Evolutionary conservation across 139 green algal genomes (phyloP), one percentile per base, ranked within the genome.

Genomic region (Picochlorum sp.): DNA sequence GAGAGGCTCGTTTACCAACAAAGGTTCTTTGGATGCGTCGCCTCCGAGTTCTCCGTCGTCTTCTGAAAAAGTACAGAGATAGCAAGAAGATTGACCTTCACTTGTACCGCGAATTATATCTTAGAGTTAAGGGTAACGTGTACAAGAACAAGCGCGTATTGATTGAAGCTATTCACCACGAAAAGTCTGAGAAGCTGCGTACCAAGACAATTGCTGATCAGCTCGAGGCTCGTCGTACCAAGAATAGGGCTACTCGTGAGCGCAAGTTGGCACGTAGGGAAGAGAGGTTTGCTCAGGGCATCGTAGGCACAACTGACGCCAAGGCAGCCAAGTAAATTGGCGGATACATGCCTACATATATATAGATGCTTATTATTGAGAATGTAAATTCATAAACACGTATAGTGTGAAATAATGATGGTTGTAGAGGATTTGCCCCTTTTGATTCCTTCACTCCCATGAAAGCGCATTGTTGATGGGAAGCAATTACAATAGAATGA

Each of bases 111-210:
- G 81, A 95, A 53, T 82, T 98, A 13, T 55, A n/a, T 26, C 13
- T 66, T 55, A 81, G 90, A 80, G 83, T 93, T 29, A 99, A 99
- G 89, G 93, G 93, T 89, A 98, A 98, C 77, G 86, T 96, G 71
- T 99, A 88, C 88, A 99, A 98, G 89, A 99, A 99, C 86, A 98
- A 98, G 86, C 86, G 93, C 55, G 93, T 99, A 74, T 81, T 99
- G 44, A 98, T 99, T 79, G 93, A 99, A 82, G 85, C 87, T 47
- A 96, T 99, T 63, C 93, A 98, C 87, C 93, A 93, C 77, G 76
- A 91, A 74, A 99, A 99, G 87, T 89, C 89, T 16, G 93, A 99
- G 85, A 97, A 97, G 82, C 63, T 76, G 24, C 89, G 93, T 59
- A 93, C 98, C 83, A 98, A 97, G 87, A 85, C 81, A 50, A 94